Conservation (phyloP, 768 basidiomycete species). For the Tricholoma furcatifolium region DNA sequence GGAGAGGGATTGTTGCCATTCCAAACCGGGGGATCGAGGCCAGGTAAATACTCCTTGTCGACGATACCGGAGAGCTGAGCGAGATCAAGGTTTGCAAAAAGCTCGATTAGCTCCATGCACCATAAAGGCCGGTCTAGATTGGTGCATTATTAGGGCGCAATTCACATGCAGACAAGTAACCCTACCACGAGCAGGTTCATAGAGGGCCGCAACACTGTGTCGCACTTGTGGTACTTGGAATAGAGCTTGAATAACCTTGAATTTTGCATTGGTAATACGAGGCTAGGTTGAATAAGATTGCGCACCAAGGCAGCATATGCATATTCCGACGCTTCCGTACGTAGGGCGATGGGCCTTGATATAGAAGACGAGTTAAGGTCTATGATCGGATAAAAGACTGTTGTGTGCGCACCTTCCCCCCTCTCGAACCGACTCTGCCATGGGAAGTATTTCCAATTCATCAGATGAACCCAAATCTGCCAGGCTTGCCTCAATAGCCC, state of each 20-base stretch:
- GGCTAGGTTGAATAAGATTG: constrained; percentile 6
- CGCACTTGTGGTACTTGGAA: constrained; percentile 75
- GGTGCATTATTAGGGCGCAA: no score
- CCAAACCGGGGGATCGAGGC: constrained; percentile 41
- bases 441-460: constrained; percentile 47
- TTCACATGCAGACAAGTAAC: no score
- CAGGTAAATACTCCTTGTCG: constrained; percentile 47
- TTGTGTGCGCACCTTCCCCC: constrained; percentile 46
- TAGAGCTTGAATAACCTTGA: constrained; percentile 53
- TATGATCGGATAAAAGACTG: not conserved
- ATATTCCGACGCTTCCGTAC: constrained; percentile 48
- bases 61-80: constrained; percentile 57
- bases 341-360: constrained; percentile 67
- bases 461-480: constrained; percentile 49
- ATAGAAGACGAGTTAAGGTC: not conserved
- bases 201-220: constrained; percentile 32
- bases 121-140: not conserved
- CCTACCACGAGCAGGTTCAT: constrained; percentile 1
- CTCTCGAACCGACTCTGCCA: constrained; percentile 53
- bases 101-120: constrained; percentile 53
- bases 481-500: constrained; percentile 72
- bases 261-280: not conserved
- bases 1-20: constrained; percentile 25
- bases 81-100: constrained; percentile 70
- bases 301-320: constrained; percentile 61